Evolutionary conservation across 2,329 filamentous ascomycete genomes (phyloP).

Genomic region (Paramyrothecium roridum): DNA sequence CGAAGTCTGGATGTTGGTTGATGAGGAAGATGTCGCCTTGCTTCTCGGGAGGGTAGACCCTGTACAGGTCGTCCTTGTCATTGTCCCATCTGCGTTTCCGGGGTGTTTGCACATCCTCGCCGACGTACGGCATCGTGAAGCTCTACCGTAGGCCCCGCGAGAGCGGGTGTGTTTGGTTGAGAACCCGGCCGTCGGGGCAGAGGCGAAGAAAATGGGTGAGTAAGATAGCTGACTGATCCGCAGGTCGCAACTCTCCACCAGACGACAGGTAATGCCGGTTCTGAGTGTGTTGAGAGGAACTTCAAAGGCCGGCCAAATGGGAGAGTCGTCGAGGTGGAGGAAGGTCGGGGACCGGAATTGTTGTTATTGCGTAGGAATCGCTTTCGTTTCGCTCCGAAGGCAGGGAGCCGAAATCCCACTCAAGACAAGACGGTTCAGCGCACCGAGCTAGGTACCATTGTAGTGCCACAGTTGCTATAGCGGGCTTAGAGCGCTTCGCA

Average conservation of each 20-base stretch:
- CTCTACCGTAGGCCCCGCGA: not conserved
- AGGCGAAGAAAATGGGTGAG: too few species aligned
- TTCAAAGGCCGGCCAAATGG: too few species aligned
- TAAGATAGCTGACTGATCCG: too few species aligned
- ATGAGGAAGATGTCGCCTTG: conserved; percentile 21
- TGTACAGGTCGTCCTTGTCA: conserved; percentile 19
- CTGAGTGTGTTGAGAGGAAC: too few species aligned
- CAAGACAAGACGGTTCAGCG: not conserved
- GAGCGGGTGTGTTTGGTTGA: not conserved
- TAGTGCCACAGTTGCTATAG: not conserved
- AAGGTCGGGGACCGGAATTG: not conserved
- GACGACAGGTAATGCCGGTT: too few species aligned
- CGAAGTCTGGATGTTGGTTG: conserved; percentile 17
- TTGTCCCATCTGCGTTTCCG: conserved; percentile 30
- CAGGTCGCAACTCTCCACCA: too few species aligned
- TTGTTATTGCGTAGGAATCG: not conserved
- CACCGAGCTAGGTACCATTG: too few species aligned
- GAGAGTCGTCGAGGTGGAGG: not conserved
- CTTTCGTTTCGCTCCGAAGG: not conserved
- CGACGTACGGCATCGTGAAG: conserved; percentile 31
- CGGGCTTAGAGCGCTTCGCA: not conserved
- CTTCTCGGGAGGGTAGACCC: conserved; percentile 19
- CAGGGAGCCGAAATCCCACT: too few species aligned
- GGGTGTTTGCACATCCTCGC: conserved; percentile 25
- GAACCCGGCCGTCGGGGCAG: not conserved